Percentiles rank a stretch among this genome's conserved stretches.
Conservation (phyloP, 2,329 filamentous ascomycete species). For the Colletotrichum cereale region DNA sequence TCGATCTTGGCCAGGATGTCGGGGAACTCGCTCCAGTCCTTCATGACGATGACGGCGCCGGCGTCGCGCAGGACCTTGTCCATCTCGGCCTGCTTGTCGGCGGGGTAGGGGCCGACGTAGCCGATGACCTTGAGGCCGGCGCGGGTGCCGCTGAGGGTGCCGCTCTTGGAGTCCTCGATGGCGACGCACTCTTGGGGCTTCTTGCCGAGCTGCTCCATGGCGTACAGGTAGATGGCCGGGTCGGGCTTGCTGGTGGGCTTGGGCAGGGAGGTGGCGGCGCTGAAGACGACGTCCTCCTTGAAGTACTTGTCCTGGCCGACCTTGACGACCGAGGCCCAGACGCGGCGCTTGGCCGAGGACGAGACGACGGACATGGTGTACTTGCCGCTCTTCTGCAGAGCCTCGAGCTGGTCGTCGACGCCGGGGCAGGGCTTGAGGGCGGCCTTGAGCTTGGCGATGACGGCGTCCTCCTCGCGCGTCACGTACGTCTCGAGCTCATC, state of each 20-base stretch:
- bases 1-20: conserved; percentile 58
- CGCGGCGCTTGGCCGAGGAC: conserved; percentile 82
- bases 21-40: conserved; percentile 69
- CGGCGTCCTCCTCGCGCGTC: conserved; percentile 81
- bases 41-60: conserved; percentile 73
- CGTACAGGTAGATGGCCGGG: conserved; percentile 87
- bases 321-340: conserved; percentile 82
- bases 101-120: conserved; percentile 84
- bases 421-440: conserved; percentile 77
- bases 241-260: conserved; percentile 92
- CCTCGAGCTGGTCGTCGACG: conserved; percentile 75
- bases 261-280: conserved; percentile 81
- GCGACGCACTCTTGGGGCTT: conserved; percentile 79
- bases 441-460: conserved; percentile 82
- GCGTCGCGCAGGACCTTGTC: conserved; percentile 69
- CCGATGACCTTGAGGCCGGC: conserved; percentile 86
- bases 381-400: conserved; percentile 69
- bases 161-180: conserved; percentile 90
- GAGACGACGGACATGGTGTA: conserved; percentile 86
- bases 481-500: conserved; percentile 83
- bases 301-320: conserved; percentile 86
- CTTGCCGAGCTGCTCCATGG: conserved; percentile 80
- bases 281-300: conserved; percentile 80
- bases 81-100: conserved; percentile 74
- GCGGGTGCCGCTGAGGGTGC: conserved; percentile 78